Evolutionary conservation across 352 stramenopile species (phyloP), one percentile per base, ranked within the genome.

Genomic region (Pythium aquatile): DNA sequence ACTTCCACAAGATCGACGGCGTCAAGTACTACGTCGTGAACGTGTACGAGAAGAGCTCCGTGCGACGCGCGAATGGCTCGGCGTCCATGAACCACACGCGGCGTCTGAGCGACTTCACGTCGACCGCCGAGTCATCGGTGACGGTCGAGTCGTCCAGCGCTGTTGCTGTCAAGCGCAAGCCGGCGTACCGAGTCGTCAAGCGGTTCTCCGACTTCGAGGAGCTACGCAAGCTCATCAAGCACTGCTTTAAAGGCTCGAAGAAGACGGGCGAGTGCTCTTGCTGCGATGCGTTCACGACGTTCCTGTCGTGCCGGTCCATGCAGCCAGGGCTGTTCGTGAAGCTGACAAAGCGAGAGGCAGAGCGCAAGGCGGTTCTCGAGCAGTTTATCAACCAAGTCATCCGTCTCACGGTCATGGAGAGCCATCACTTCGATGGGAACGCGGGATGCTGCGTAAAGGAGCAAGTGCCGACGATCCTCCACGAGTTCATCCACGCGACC

Each of bases 11-110:
- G 46, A 75, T 81, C 39, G 63, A 73, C 28, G 72, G 72, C 51
- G 72, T 81, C 64, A 71, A 76, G 35, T 80, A 84, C 68, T 88
- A 84, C 58, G 76, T 81, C 28, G 24, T 88, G 29, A 78, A 88
- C 56, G 68, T 88, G 28, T 88, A 77, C 20, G 63, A 83, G 35
- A 79, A 76, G 44, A 69, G 76, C 55, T 76, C 70, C 33, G 75
- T 55, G 5, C 56, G 49, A 17, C 56, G 56, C 40, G 10, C 28
- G n/a, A 48, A 40, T 24, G 61, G 53, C 5, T 57, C 58, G 24
- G 30, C 44, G 2, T 58, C 53, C 2, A 35, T 55, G 28, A 55
- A 26, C 24, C 13, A 39, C 11, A 55, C 39, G n/a, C 61, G 54
- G 7, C 61, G 54, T n/a, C 61, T 68, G 17, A 53, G 53, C 37